Evolutionary conservation across 148 eudicot genomes (phyloP), one percentile per base, ranked within the genome.

Genomic region (Polygonum maritimum): DNA sequence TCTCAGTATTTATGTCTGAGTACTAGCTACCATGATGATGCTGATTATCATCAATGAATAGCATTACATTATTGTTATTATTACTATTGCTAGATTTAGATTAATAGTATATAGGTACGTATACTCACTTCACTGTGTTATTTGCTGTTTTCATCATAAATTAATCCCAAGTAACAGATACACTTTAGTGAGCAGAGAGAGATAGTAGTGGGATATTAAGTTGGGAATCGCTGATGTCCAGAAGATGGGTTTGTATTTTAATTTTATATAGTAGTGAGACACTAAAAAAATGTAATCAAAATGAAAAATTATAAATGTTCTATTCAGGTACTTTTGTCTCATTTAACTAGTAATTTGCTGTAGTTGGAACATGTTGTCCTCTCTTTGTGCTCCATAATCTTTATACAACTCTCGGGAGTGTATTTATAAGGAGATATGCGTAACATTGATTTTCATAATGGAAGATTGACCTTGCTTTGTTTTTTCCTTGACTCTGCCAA

Each of bases 401-500:
- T 57, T 57, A 6, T 5, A 16, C 3, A 19, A 12, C 10, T 31
- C 39, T 62, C 13, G 3, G 38, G 69, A 13, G 18, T 44, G 70
- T 33, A 58, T 22, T 63, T 33, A 7, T 33, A 31, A 63, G 70
- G 41, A 63, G 70, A 11, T 33, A 26, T 26, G 8, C 10, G 36
- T 7, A 44, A 44, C 9, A 7, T 44, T 8, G 26, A 11, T 4
- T 22, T 19, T 60, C 21, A 10, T 54, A 54, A 54, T 54, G 19
- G 26, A 54, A 54, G 49, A 26, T 54, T 54, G 60, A 67, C 45
- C 71, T 4, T 67, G 11, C 71, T 48, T 31, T 72, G 39, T 62
- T 73, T 69, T 57, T 80, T 78, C 81, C 93, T 88, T 91, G 77
- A 92, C 91, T 77, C 6, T 38, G 58, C 55, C 76, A 69, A 81